Percentiles rank a stretch among this genome's conserved stretches.
Conservation (phyloP, 768 basidiomycete species). For the Mycena venus region DNA sequence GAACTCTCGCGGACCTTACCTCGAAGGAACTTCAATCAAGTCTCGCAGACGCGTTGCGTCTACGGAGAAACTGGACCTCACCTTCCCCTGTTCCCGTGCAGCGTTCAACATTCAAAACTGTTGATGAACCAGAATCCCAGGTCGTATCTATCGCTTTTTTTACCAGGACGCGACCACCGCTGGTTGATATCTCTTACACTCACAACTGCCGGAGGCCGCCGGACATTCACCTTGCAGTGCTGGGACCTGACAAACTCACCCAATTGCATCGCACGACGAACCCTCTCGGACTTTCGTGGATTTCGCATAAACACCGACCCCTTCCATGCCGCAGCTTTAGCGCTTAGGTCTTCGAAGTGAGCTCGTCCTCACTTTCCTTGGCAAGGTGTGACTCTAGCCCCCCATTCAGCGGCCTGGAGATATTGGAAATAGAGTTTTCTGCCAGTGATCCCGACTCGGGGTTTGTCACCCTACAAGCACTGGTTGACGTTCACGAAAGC, state of each 20-base stretch:
- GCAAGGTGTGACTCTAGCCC: constrained; percentile 5
- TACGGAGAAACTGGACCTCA: constrained; percentile 66
- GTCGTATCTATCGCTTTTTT: constrained; percentile 61
- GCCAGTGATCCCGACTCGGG: constrained; percentile 49
- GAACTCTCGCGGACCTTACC: constrained; percentile 50
- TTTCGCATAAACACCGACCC: constrained; percentile 61
- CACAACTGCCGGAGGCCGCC: constrained; percentile 34
- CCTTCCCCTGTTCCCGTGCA: constrained; percentile 48
- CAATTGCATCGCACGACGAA: constrained; percentile 57
- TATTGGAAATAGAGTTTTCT: constrained; percentile 56
- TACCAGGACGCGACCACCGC: constrained; percentile 56
- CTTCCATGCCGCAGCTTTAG: constrained; percentile 50
- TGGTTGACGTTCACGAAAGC: constrained; percentile 48
- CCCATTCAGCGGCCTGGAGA: constrained; percentile 51
- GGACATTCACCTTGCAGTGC: constrained; percentile 60
- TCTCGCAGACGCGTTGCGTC: constrained; percentile 53
- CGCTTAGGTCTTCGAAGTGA: constrained; percentile 59
- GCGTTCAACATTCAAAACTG: constrained; percentile 41
- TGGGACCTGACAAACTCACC: constrained; percentile 62
- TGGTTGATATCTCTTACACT: constrained; percentile 63
- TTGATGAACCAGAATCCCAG: constrained; percentile 44
- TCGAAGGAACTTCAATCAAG: constrained; percentile 60
- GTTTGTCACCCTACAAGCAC: constrained; percentile 47
- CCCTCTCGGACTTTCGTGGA: constrained; percentile 53
- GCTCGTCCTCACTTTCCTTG: constrained; percentile 10